Base-by-base conservation (phyloP, 176 grass and related monocot species). In the Oryza nivara region DNA sequence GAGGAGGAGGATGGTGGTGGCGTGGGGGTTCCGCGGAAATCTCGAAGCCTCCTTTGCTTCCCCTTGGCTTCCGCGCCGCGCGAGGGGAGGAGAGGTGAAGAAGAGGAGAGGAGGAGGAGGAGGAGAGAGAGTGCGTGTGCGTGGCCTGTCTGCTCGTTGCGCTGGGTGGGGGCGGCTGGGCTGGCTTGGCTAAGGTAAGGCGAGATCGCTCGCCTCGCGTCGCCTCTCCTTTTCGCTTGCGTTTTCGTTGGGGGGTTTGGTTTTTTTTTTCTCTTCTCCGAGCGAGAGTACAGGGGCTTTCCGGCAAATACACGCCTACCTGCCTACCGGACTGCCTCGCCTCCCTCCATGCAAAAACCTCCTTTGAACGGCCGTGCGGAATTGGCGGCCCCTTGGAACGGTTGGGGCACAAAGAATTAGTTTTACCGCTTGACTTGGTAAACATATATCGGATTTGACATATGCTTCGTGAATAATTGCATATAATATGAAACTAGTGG, bases 1-100 rank as follows among this genome's bases (percentile, higher is more conserved):
- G 47, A 5, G 65, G 51, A 4, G 25, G 47, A 5, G 28, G 58
- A 5, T 41, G 60, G 74, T 5, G 72, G 47, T 80, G 72, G 83
- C 65, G 83, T 73, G 83, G 76, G 70, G 80, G 76, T 72, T 88
- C 89, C 81, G 89, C 43, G 73, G 65, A 84, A 91, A 81, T 84
- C 88, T 85, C 77, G 72, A 80, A 72, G 88, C 85, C 86, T 75
- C 65, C 79, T 74, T 74, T 70, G 20, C 65, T 78, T 49, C 83
- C 35, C 45, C 66, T 46, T 78, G 22, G 65, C 84, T 81, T 85
- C 88, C 72, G 88, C 88, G 72, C 65, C 80, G 85, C 85, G 85
- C 89, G 70, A 75, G 84, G 30, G 56, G 61, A 80, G 79, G 11
- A 74, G 56, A 80, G 79, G 11, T 68, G 56, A 44, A 11, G 43